Base-by-base conservation (phyloP, 306 rosid genomes). In the Cucumis cinereus region DNA sequence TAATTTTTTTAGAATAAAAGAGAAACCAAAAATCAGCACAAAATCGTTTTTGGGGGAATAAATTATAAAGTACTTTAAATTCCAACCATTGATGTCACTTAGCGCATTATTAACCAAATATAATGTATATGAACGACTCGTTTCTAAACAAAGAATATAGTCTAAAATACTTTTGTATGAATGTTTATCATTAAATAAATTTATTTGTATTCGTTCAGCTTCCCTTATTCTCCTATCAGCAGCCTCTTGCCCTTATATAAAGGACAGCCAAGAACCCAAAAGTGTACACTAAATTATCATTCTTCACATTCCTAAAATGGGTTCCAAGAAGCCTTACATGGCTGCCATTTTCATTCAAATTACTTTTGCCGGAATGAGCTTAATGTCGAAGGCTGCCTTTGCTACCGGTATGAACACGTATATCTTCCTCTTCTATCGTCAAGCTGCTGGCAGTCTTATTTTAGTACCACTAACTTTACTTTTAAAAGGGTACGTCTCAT, bases 371-470 rank as follows among this genome's bases (percentile, higher is more conserved):
- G 89, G 89, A 16, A 74, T 86, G 83, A 81, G 82, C 53, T 73
- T 88, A 77, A 58, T 90, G 60, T 79, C 89, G 1, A 90, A 88
- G 75, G 87, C 96, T 0, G 92, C 71, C 36, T 81, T 90, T 19
- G 86, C 87, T 22, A 69, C 36, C 0, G 92, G 92, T 30, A 76
- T 76, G 79, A 76, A 33, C 26, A 59, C 79, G 5, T 76, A 55
- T 24, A 54, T 76, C 58, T 76, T 76, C 56, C 69, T 76, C 58
- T 76, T 76, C 45, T 76, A 76, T n/a, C 63, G 79, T 12, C 79
- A 76, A 43, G 72, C 72, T 4, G 66, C 66, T 15, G 79, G 79
- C 2, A 60, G 59, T 40, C 0, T 76, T 11, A 12, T 76, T 14
- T 16, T 76, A 10, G 58, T 76, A 3, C 79, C 79, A 1, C 72